Evolutionary conservation across 495 filamentous ascomycete genomes (phyloP).

Genomic region (Astrothelium subdiscretum): DNA sequence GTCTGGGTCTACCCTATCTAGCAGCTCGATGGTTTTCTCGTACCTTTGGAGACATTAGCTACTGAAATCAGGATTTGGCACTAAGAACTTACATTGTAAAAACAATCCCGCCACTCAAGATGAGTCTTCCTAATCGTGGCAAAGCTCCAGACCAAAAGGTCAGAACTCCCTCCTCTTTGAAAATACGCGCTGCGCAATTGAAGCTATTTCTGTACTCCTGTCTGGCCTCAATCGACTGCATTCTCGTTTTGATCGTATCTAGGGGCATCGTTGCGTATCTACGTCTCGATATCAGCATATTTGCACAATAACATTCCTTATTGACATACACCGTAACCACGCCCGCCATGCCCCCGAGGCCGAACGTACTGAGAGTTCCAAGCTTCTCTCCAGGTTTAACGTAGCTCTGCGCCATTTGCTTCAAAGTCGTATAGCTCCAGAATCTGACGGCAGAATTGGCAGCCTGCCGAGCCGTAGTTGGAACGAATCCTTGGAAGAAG

Average conservation of each 20-base stretch:
- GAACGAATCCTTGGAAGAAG: conserved; percentile 94
- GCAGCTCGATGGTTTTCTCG: conserved; percentile 87
- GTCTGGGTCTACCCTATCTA: conserved; percentile 74
- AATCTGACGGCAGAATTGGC: conserved; percentile 89
- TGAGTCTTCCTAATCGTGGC: conserved; percentile 69
- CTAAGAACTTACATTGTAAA: conserved; percentile 67
- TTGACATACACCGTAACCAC: conserved; percentile 77
- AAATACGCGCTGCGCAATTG: conserved; percentile 69
- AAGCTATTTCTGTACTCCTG: conserved; percentile 80
- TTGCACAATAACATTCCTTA: neutral
- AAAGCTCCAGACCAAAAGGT: conserved; percentile 93
- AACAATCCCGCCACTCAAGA: conserved; percentile 86
- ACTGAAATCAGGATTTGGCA: no score
- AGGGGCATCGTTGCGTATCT: conserved; percentile 72
- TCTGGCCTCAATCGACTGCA: conserved; percentile 91
- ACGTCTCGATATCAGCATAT: neutral
- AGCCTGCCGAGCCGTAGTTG: conserved; percentile 86
- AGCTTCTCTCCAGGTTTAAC: conserved; percentile 91
- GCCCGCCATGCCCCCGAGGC: conserved; percentile 79
- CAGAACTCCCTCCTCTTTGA: conserved; percentile 76
- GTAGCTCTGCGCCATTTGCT: conserved; percentile 84
- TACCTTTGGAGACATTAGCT: conserved; percentile 44
- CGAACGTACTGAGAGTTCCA: conserved; percentile 79
- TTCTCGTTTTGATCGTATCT: conserved; percentile 91
- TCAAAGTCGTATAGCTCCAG: conserved; percentile 76